phyloP scores from a whole-genome alignment of 1,284 basidiomycete species.

The Rhodotorula sp. region DNA sequence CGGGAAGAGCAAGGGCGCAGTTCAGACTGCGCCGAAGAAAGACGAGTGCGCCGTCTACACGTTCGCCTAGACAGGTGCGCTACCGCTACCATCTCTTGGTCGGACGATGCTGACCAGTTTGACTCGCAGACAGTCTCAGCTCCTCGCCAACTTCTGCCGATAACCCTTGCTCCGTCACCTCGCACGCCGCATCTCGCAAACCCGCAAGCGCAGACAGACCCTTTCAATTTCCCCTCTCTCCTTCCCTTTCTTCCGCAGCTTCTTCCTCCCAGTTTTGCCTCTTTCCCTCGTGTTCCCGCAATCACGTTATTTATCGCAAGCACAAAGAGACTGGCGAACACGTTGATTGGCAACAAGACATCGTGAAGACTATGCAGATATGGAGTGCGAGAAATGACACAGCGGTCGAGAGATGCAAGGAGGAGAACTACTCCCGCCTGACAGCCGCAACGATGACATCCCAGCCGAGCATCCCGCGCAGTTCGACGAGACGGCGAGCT shows the following conservation, averaged over 20 bases:
- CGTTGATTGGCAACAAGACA: neutral
- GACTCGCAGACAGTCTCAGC: neutral
- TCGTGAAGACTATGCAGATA: neutral
- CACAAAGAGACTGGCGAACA: too few species aligned
- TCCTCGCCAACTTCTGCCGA: neutral
- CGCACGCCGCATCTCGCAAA: neutral
- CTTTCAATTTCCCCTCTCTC: too few species aligned
- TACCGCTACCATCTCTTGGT: too few species aligned
- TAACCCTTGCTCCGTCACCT: neutral
- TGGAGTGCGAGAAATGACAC: neutral
- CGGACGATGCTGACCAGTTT: neutral
- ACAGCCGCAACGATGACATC: constrained; percentile 39
- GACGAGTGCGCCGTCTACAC: neutral
- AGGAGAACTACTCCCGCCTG: constrained; percentile 48
- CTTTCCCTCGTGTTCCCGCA: too few species aligned
- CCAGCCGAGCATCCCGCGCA: constrained; percentile 26
- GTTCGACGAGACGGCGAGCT: constrained; percentile 31
- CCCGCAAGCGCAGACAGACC: neutral
- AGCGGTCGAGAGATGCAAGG: too few species aligned
- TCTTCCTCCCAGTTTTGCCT: too few species aligned
- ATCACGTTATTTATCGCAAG: too few species aligned
- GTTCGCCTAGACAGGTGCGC: too few species aligned
- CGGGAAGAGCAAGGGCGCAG: neutral
- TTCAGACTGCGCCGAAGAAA: neutral
- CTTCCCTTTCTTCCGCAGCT: too few species aligned